phyloP scores from a whole-genome alignment of 176 grass and related monocot genomes.

The Oryza rufipogon region DNA sequence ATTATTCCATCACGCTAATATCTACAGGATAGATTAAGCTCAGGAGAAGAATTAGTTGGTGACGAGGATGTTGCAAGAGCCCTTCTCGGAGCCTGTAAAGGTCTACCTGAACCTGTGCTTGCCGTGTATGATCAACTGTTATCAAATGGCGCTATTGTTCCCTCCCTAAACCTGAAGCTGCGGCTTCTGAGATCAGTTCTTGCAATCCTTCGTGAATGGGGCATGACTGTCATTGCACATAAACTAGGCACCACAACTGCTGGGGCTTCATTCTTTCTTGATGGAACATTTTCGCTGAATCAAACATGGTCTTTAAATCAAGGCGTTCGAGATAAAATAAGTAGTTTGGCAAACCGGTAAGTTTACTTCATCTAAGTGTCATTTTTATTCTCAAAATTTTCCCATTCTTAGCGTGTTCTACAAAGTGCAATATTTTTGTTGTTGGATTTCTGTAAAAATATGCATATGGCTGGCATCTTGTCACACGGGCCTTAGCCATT shows the following conservation, averaged over 20 bases:
- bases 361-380: background rate
- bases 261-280: slow-evolving; percentile 66
- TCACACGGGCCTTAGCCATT: background rate
- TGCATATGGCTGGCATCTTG: background rate
- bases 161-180: slow-evolving; percentile 79
- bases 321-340: slow-evolving; percentile 83
- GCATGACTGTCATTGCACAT: slow-evolving; percentile 66
- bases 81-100: slow-evolving; percentile 82
- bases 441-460: slow-evolving; percentile 20
- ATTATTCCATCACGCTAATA: slow-evolving; percentile 26
- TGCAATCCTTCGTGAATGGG: slow-evolving; percentile 81
- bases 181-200: slow-evolving; percentile 92
- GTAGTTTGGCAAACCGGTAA: slow-evolving; percentile 87
- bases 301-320: slow-evolving; percentile 59
- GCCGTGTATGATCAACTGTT: slow-evolving; percentile 85
- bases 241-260: slow-evolving; percentile 62
- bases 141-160: slow-evolving; percentile 78
- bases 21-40: slow-evolving; percentile 83
- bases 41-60: slow-evolving; percentile 81
- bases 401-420: background rate
- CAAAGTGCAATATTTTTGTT: background rate
- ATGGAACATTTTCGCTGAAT: slow-evolving; percentile 67
- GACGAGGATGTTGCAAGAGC: slow-evolving; percentile 92
- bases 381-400: background rate
- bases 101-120: slow-evolving; percentile 75